Base-by-base conservation (phyloP, 192 early-diverging fungal species). In the Rhizophagus clarus region DNA sequence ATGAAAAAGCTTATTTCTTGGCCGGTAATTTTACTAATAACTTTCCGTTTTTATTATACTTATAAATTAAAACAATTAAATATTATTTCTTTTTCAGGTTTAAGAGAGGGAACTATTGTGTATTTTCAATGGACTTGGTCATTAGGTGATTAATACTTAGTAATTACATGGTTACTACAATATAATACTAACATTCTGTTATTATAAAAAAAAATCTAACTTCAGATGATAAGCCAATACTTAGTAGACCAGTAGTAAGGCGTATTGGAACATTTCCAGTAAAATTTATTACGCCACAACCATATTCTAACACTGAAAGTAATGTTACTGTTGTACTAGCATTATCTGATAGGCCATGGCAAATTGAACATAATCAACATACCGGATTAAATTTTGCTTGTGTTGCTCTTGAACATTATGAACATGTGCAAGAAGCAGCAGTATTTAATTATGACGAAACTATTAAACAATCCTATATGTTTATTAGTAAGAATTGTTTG, bases 341-440 rank as follows among this genome's bases (percentile, higher is more conserved):
- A 2, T 60, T 74, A n/a, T 74, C 73, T 29, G 73, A 74, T 29
- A 26, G 73, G n/a, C 73, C 73, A 3, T 74, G 73, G 73, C 73
- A 74, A 60, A 60, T 74, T 31, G 20, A 74, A 6, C 28, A 61
- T 31, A 32, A 20, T 20, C 49, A 31, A 20, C 73, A 60, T 74
- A 61, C 45, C 9, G 56, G 56, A 10, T 61, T 74, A 20, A 34
- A 34, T 32, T 74, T 61, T 74, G 22, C 40, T 31, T 74, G 73
- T 28, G 56, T 74, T 29, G 73, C 73, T 9, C 61, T 74, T 51
- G 49, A 74, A 51, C 47, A 74, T 74, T 74, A 74, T 74, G 73
- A 74, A 37, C 45, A 74, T 74, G 73, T 74, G 29, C 26, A 49
- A 42, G 32, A 74, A 51, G 73, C 47, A 28, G 73, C 73, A 6